Evolutionary conservation across 176 grass and related monocot species (phyloP), one percentile per base, ranked within the genome.

Genomic region (Rhipidocladum racemiflorum): DNA sequence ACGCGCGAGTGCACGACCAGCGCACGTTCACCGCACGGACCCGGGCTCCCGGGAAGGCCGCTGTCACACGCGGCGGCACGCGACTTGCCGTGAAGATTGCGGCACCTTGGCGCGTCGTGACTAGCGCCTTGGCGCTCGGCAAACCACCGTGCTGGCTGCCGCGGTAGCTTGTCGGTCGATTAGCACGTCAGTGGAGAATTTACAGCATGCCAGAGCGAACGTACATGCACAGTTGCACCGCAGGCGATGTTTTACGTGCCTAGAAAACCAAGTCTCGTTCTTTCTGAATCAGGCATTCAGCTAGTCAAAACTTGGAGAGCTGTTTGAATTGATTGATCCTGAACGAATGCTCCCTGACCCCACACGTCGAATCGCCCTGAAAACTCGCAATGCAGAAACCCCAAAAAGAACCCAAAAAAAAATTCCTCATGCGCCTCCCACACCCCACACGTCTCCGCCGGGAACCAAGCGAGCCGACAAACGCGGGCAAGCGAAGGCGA

Each of bases 341-440:
- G 17, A 20, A 51, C 49, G 49, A 7, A 20, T 20, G 49, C 49
- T 20, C 49, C 49, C 49, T 8, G 17, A 20, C 17, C n/a, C n/a
- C n/a, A n/a, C n/a, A n/a, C 65, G 30, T 59, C 51, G 38, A 74
- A 50, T 68, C 61, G 43, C 74, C 84, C 83, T 75, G n/a, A 86
- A 89, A 86, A 65, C 79, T 77, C 63, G 82, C 81, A 83, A 34
- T 62, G 75, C 69, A 48, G 60, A 83, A 83, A 80, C 56, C 64
- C 59, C 87, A 44, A 81, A 75, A 87, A 40, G 62, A 68, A 70
- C 39, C 55, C n/a, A n/a, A 74, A 71, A 65, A 75, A 66, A 67
- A 10, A 9, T 49, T 55, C 27, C 79, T 16, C 48, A 3, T 7
- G 78, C 71, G 65, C 53, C 9, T 80, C 63, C 68, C 68, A 84